Conservation (phyloP, 176 grass and related monocot species). For the Carex kokanica region DNA sequence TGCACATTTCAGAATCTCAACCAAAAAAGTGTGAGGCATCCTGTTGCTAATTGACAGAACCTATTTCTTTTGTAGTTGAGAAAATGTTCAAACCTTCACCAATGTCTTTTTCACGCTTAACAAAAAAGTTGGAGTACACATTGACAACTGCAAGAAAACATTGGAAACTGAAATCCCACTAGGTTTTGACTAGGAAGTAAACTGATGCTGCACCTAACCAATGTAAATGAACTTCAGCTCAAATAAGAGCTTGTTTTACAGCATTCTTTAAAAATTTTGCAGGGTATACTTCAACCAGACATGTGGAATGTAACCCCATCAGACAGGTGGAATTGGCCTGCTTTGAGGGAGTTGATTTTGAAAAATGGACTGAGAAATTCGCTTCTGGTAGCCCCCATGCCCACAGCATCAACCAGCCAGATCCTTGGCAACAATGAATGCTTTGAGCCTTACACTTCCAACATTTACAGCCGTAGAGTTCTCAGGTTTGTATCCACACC, state of each 20-base stretch:
- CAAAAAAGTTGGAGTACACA: neutral
- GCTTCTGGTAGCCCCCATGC: conserved; percentile 98
- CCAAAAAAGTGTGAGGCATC: neutral
- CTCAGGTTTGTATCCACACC: conserved; percentile 48
- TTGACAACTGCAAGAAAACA: neutral
- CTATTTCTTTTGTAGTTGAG: neutral
- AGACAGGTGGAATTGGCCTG: conserved; percentile 72
- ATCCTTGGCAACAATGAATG: conserved; percentile 99
- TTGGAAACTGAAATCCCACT: neutral
- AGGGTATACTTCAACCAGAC: conserved; percentile 93
- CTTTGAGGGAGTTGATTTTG: conserved; percentile 59
- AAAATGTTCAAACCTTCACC: neutral
- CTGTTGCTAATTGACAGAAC: neutral
- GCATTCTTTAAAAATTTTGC: neutral
- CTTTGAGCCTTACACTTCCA: conserved; percentile 82
- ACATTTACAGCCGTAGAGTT: conserved; percentile 77
- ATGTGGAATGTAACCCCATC: conserved; percentile 89
- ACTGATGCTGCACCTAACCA: neutral
- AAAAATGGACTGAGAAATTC: conserved; percentile 87
- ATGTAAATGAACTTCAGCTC: neutral
- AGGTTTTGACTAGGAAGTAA: neutral
- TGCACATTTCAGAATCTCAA: neutral
- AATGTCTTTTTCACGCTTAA: neutral
- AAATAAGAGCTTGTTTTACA: neutral
- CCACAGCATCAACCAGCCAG: conserved; percentile 97